Base-by-base conservation (phyloP, 2,329 filamentous ascomycete species). In the Talaromyces rugulosus region DNA sequence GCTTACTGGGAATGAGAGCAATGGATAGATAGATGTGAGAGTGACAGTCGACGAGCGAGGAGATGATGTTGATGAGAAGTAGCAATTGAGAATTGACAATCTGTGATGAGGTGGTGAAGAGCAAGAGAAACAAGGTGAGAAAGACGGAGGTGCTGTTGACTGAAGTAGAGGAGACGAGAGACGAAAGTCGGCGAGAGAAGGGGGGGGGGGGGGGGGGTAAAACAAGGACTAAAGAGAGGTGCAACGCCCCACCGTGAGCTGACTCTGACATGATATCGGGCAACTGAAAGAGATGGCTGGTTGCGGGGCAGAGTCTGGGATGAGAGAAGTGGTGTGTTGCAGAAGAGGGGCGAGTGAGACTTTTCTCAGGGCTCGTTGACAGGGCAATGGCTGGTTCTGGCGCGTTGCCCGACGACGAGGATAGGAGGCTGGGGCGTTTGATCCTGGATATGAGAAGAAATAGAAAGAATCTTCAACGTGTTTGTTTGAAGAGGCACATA, bases 321-420 rank as follows among this genome's bases (percentile, higher is more conserved):
- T 40, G 54, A 56, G 18, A n/a, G 34, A 42, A n/a, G 23, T 28
- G 18, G 18, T 56, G 5, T n/a, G 40, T 11, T 9, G 31, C 4
- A 34, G 7, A 27, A 56, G 18, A 42, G 30, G 52, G 30, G 18
- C 9, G 11, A 33, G 52, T 33, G 52, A 56, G 54, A 28, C 9
- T 23, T 56, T 14, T 28, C 33, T 28, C 53, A 33, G 31, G 36
- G n/a, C 14, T 40, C 11, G 36, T 55, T 33, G 18, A 54, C 54
- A 31, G 51, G 42, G 54, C 31, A 61, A 56, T 55, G 56, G 27
- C n/a, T 61, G 56, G 40, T 57, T 40, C 12, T 18, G 42, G 18
- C 11, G 6, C 3, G 42, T 47, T 47, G 42, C n/a, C 42, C 9
- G 18, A n/a, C 18, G 42, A 18, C 18, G n/a, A 18, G 16, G 14